These are phyloP conservation scores for Asterophora parasitica DNA, from an alignment of 768 basidiomycete genomes.

Conservation along the genomic window DNA sequence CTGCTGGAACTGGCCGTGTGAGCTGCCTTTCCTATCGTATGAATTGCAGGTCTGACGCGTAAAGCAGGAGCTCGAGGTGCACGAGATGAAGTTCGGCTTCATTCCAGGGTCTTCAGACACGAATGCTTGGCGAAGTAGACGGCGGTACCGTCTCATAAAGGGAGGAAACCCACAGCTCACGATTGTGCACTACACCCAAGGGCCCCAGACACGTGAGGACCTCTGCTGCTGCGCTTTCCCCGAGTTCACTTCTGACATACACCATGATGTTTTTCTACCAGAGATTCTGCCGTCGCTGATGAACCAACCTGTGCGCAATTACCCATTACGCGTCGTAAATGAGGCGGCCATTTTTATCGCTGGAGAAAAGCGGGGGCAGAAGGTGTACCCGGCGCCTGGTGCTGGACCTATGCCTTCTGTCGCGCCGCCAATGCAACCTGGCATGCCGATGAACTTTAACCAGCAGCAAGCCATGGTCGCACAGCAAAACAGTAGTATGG, in stretches of 20 bases:
- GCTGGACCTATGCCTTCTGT: slow-evolving; percentile 19
- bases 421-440: slow-evolving; percentile 26
- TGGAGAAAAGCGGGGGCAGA: slow-evolving; percentile 72
- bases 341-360: slow-evolving; percentile 67
- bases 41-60: slow-evolving; percentile 1
- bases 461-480: slow-evolving; percentile 64
- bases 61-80: slow-evolving; percentile 69
- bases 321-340: slow-evolving; percentile 63
- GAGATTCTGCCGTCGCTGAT: slow-evolving; percentile 55
- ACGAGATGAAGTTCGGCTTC: slow-evolving; percentile 73
- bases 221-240: not conserved
- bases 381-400: slow-evolving; percentile 43
- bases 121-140: slow-evolving; percentile 61
- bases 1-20: slow-evolving; percentile 49
- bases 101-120: slow-evolving; percentile 60
- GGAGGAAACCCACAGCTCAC: slow-evolving; percentile 72
- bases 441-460: slow-evolving; percentile 32
- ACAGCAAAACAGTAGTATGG: slow-evolving; percentile 71
- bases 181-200: slow-evolving; percentile 73
- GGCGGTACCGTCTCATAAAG: slow-evolving; percentile 68
- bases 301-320: slow-evolving; percentile 60
- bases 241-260: slow-evolving; percentile 9
- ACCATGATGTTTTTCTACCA: slow-evolving; percentile 23
- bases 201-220: slow-evolving; percentile 50
- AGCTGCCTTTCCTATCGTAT: slow-evolving; percentile 22